Conservation (phyloP, 169 alveolate genomes). For the Besnoitia besnoiti region DNA sequence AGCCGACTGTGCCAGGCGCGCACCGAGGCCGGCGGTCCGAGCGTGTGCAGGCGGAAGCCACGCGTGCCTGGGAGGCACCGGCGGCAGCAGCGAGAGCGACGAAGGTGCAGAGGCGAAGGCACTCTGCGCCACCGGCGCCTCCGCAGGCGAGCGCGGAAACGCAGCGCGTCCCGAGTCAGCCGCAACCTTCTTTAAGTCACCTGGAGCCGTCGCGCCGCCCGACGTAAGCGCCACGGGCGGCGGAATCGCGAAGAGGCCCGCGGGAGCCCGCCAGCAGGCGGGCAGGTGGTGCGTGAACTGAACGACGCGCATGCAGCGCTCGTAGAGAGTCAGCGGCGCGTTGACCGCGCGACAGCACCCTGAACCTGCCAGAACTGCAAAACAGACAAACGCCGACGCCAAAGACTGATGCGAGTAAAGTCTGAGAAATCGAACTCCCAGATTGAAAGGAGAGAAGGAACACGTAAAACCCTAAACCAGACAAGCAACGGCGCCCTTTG, state of each 20-base stretch:
- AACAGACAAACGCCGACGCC: not conserved
- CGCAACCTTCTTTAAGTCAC: too few species aligned
- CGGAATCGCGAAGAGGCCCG: not conserved
- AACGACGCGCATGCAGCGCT: constrained; percentile 48
- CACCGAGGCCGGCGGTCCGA: not conserved
- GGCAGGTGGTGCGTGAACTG: constrained; percentile 48
- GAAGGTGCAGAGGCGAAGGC: not conserved
- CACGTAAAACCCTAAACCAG: too few species aligned
- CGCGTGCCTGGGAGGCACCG: not conserved
- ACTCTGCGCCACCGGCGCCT: not conserved
- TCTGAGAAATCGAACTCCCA: too few species aligned
- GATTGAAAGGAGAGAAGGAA: too few species aligned
- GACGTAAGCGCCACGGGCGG: not conserved
- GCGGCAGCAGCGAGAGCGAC: not conserved
- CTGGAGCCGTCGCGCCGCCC: too few species aligned
- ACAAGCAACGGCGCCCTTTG: too few species aligned
- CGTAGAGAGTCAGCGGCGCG: constrained; percentile 40
- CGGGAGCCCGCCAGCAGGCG: constrained; percentile 42
- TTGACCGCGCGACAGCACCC: not conserved
- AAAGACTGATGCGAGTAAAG: too few species aligned
- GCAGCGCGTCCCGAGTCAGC: too few species aligned
- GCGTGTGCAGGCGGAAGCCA: not conserved
- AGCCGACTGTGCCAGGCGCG: not conserved
- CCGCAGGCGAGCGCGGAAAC: not conserved
- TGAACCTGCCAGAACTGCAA: not conserved